Conservation (phyloP, 495 filamentous ascomycete genomes). For the Podospora pseudoanserina region DNA sequence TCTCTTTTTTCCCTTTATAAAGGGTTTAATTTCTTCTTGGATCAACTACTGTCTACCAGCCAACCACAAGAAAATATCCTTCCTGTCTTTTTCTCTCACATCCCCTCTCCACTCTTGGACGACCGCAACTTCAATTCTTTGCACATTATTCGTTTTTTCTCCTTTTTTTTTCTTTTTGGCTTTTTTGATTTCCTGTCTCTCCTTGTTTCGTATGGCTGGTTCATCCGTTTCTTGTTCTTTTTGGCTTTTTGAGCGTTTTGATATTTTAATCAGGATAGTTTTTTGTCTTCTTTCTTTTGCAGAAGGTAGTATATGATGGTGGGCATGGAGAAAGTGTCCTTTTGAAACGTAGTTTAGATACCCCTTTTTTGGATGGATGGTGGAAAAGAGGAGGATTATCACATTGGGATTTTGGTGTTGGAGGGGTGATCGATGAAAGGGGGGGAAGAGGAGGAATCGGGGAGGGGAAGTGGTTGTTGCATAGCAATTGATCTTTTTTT, state of each 20-base stretch:
- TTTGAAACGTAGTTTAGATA: conserved; percentile 8
- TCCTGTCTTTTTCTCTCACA: neutral
- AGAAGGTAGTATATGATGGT: conserved; percentile 14
- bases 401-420: neutral
- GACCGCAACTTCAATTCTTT: conserved; percentile 9
- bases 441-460: neutral
- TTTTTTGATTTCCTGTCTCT: conserved; percentile 11
- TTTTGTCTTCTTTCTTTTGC: neutral
- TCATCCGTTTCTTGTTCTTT: conserved; percentile 16
- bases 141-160: conserved; percentile 8
- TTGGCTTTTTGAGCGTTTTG: conserved; percentile 12
- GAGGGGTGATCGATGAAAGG: neutral
- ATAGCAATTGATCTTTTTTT: conserved; percentile 2
- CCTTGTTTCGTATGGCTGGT: neutral
- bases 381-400: conserved; percentile 9
- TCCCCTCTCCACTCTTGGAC: neutral
- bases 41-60: neutral
- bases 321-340: conserved; percentile 1
- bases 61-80: neutral
- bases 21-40: neutral
- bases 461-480: neutral
- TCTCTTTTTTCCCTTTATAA: neutral
- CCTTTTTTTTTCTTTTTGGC: conserved; percentile 11
- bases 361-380: neutral
- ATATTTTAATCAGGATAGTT: conserved; percentile 9